Base-by-base conservation (phyloP, 2,329 filamentous ascomycete species). In the Achaetomium macrosporum region DNA sequence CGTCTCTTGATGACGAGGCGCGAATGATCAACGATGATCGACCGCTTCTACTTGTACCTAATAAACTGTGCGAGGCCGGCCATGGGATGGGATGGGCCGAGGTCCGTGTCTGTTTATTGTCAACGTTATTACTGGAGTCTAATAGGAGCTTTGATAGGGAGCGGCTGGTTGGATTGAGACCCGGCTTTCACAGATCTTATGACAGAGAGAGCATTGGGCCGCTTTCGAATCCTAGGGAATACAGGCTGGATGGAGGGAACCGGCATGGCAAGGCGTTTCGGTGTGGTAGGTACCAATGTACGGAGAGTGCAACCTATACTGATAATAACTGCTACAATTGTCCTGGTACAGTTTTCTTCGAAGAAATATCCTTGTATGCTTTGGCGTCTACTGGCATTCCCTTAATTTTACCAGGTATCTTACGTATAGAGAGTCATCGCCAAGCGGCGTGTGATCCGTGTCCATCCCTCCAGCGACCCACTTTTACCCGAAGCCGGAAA, bases 201-300 rank as follows among this genome's bases (percentile, higher is more conserved):
- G 41, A 20, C 45, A 37, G 33, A 30, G 31, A 13, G 45, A 20
- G 15, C 43, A 16, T 15, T 19, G 33, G 13, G 43, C 42, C 33
- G 11, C 9, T 10, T 15, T 13, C 8, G 17, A 29, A 10, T 15
- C 33, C 13, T 35, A 5, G 13, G 33, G 33, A 15, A 12, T 35
- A 12, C 33, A 15, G 5, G 10, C 33, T 15, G 33, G 5, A 35
- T 35, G 33, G 19, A 30, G 30, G 36, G 35, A 30, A 17, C 5
- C 17, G 30, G 30, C 53, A 55, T 46, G 31, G 44, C 45, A 46
- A 42, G 53, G 53, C 49, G 53, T 55, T 55, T 42, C n/a, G n/a
- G 25, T 25, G 25, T 7, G 25, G 7, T 25, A n/a, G n/a, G n/a
- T 25, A 25, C 25, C 25, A 25, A 25, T 25, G 25, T 25, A 25